Conservation (phyloP, 2,329 filamentous ascomycete genomes). For the Stagonosporopsis chrysanthemi region DNA sequence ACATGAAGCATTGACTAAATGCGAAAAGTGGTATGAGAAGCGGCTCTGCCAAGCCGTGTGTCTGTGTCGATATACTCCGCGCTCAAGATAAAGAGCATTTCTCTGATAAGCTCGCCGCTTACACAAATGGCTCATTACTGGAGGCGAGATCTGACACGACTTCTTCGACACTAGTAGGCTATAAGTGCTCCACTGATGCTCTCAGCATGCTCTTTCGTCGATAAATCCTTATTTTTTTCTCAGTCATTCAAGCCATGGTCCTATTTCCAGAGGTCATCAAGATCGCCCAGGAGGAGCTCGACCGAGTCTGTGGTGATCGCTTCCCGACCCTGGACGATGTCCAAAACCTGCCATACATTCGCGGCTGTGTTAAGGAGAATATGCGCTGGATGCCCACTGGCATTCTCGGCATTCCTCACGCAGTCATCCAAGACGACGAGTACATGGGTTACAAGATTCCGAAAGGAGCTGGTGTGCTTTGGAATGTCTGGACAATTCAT, state of each 20-base stretch:
- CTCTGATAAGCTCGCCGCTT: conserved; percentile 32
- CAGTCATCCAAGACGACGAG: conserved; percentile 32
- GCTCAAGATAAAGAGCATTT: conserved; percentile 31
- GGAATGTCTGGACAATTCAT: conserved; percentile 44
- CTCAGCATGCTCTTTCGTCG: neutral
- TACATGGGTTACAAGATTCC: conserved; percentile 50
- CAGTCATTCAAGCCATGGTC: conserved; percentile 37
- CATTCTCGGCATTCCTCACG: conserved; percentile 37
- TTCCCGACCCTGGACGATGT: conserved; percentile 41
- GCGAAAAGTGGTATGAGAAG: conserved; percentile 25
- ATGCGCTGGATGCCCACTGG: conserved; percentile 43
- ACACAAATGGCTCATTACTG: conserved; percentile 35
- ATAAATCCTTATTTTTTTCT: neutral
- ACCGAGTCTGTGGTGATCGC: conserved; percentile 38
- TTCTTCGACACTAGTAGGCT: conserved; percentile 29
- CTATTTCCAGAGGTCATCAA: conserved; percentile 33
- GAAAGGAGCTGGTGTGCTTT: conserved; percentile 45
- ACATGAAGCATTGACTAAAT: conserved; percentile 31
- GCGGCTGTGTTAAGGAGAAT: conserved; percentile 39
- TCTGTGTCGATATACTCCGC: conserved; percentile 32
- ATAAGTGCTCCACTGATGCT: no score
- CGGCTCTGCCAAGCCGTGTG: conserved; percentile 28
- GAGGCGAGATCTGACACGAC: conserved; percentile 45
- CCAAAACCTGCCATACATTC: conserved; percentile 35
- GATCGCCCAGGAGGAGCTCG: conserved; percentile 38